Base-by-base conservation (phyloP, 371 early-diverging fungal genomes). In the Apophysomyces ossiformis region DNA sequence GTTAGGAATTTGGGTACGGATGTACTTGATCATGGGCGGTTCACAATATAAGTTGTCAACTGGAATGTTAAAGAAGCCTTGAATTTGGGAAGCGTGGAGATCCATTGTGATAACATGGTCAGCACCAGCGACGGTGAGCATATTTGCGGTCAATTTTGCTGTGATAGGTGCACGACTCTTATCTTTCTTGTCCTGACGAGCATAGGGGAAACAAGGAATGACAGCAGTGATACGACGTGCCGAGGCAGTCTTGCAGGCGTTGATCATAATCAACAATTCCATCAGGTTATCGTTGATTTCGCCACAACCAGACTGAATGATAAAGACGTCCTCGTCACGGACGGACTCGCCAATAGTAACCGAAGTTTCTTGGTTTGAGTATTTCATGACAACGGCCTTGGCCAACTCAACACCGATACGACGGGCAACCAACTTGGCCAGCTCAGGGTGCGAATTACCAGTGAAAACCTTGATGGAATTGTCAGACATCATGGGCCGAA, bases 71-170 rank as follows among this genome's bases (percentile, higher is more conserved):
- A 99, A 98, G 85, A 98, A 99, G n/a, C 99, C 99, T 81, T 98
- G 98, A 73, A 97, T 94, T 79, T 98, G 99, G 59, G 90, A 87
- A 13, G 93, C 96, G 72, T 99, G 99, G 58, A 99, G 87, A 81
- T 99, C 99, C 94, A 99, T 94, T 35, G 99, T 98, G 65, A 99
- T 98, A 64, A 99, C 95, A 72, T 99, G 99, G 79, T 97, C 89
- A 46, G 97, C 97, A 50, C 96, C 96, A 39, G 98, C 96, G 18
- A 92, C 95, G 0, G 93, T 92, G 57, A 97, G 77, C 95, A 97
- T 94, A 76, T 97, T 96, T 44, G 98, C 98, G 57, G 97, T 91
- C 67, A 97, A 82, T 76, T 94, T 95, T 61, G 95, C 95, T 58
- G 94, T 92, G 69, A 96, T 95, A 54, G 96, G 96, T 18, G 96